Percentiles rank a stretch among this genome's conserved stretches.
phyloP scores from a whole-genome alignment of 208 protist species.

The Novymonas esmeraldas region DNA sequence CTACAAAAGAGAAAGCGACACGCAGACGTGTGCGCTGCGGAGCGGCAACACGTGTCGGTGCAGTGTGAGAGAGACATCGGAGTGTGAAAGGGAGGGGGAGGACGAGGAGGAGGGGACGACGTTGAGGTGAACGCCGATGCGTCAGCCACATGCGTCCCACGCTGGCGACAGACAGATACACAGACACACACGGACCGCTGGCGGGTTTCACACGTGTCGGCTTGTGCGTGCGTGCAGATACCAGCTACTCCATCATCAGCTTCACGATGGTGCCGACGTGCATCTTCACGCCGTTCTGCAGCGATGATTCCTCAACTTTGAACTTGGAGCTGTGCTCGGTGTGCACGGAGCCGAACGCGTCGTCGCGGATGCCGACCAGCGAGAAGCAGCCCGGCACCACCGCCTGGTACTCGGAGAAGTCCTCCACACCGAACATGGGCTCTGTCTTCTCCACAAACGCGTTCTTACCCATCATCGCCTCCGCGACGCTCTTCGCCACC shows the following conservation, averaged over 20 bases:
- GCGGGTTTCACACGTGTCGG: not conserved
- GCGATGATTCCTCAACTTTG: slow-evolving; percentile 43
- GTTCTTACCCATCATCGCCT: slow-evolving; percentile 36
- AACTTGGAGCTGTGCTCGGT: slow-evolving; percentile 44
- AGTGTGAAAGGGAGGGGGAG: too few relatives aligned
- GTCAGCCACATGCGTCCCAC: too few relatives aligned
- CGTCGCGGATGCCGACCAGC: slow-evolving; percentile 42
- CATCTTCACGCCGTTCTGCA: slow-evolving; percentile 41
- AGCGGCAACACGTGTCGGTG: too few relatives aligned
- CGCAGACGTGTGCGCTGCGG: too few relatives aligned
- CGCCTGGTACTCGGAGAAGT: slow-evolving; percentile 79
- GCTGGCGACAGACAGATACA: too few relatives aligned
- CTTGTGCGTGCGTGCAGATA: not conserved
- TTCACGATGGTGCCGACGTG: slow-evolving; percentile 46
- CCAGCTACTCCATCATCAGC: slow-evolving; percentile 14
- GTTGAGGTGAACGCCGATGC: too few relatives aligned
- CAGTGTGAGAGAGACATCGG: too few relatives aligned
- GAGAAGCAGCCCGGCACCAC: slow-evolving; percentile 56
- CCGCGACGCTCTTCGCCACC: slow-evolving; percentile 42
- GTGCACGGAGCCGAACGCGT: slow-evolving; percentile 12
- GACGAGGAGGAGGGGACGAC: too few relatives aligned
- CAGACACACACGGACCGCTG: not conserved
- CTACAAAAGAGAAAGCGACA: too few relatives aligned
- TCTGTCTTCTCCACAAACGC: slow-evolving; percentile 47
- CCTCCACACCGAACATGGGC: slow-evolving; percentile 61